These are phyloP conservation scores for Stemphylium vesicarium DNA, from an alignment of 2,329 filamentous ascomycete genomes.

Conservation along the genomic window DNA sequence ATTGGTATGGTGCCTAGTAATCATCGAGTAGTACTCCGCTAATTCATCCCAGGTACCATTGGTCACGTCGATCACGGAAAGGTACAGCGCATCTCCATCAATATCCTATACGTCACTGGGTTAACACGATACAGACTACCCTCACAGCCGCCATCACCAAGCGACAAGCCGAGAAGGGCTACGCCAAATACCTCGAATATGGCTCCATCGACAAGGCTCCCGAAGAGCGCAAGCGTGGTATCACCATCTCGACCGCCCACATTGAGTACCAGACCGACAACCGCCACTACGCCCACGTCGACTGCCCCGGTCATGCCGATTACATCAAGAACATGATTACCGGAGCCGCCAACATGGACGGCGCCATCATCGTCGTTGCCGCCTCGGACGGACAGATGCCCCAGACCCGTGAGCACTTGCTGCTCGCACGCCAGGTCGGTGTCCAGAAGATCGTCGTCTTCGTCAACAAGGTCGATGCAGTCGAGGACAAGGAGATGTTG, in stretches of 20 bases:
- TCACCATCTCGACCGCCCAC: constrained; percentile 97
- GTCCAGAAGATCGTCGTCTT: constrained; percentile 98
- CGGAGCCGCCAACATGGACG: constrained; percentile 98
- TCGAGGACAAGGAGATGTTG: constrained; percentile 99
- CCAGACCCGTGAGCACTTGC: constrained; percentile 97
- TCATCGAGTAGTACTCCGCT: constrained; percentile 1
- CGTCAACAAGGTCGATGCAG: constrained; percentile 98
- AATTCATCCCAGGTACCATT: constrained; percentile 74
- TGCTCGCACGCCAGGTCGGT: constrained; percentile 97
- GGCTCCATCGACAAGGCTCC: constrained; percentile 98
- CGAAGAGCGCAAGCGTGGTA: constrained; percentile 99
- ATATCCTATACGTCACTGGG: constrained; percentile 16
- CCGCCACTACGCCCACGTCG: constrained; percentile 98
- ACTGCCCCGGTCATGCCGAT: constrained; percentile 99
- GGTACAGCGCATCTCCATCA: constrained; percentile 58
- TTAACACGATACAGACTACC: constrained; percentile 72
- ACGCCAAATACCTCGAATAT: constrained; percentile 96
- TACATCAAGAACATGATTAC: constrained; percentile 99
- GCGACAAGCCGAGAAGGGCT: constrained; percentile 91
- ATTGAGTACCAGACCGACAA: constrained; percentile 96
- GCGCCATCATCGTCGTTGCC: constrained; percentile 97
- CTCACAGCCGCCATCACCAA: constrained; percentile 99
- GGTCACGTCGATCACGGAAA: constrained; percentile 99
- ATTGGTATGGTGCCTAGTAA: constrained; percentile 69
- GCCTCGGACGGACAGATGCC: constrained; percentile 99